Evolutionary conservation across 192 early-diverging fungal genomes (phyloP).

Genomic region (Gonapodya sp.): DNA sequence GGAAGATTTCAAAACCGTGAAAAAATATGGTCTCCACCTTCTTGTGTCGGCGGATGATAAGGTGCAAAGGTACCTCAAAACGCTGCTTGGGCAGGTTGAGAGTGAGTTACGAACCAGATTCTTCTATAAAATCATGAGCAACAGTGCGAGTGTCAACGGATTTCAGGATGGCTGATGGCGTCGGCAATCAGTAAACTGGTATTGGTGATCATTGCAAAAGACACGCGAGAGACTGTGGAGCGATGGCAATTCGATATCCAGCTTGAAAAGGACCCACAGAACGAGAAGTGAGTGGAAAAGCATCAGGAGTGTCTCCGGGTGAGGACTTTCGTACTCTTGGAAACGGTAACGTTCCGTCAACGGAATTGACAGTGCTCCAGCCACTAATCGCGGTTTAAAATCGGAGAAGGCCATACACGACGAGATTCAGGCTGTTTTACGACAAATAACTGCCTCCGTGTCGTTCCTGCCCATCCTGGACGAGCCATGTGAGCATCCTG

Average conservation of each 20-base stretch:
- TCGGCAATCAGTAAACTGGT: slow-evolving; percentile 75
- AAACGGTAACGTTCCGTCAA: neutral
- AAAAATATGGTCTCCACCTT: slow-evolving; percentile 80
- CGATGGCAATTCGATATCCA: slow-evolving; percentile 93
- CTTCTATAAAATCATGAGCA: slow-evolving; percentile 5
- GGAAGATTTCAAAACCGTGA: slow-evolving; percentile 67
- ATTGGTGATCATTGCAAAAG: slow-evolving; percentile 73
- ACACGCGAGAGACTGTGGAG: slow-evolving; percentile 73
- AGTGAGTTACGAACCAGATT: slow-evolving; percentile 31
- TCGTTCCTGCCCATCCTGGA: slow-evolving; percentile 82
- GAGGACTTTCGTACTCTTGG: neutral
- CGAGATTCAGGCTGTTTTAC: slow-evolving; percentile 82
- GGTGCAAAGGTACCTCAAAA: slow-evolving; percentile 61
- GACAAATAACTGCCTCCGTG: slow-evolving; percentile 83
- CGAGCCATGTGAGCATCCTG: slow-evolving; percentile 62
- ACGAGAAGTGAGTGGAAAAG: neutral
- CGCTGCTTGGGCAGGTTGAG: slow-evolving; percentile 71
- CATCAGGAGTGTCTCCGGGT: no score
- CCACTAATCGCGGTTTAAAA: slow-evolving; percentile 20
- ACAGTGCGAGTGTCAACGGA: neutral
- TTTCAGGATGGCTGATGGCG: slow-evolving; percentile 61
- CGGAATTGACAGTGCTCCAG: neutral
- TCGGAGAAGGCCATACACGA: slow-evolving; percentile 50
- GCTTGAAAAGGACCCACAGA: slow-evolving; percentile 37
- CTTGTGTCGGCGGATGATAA: slow-evolving; percentile 65